These are phyloP conservation scores for Pistacia vera DNA, from an alignment of 345 rosid genomes.

Conservation along the genomic window DNA sequence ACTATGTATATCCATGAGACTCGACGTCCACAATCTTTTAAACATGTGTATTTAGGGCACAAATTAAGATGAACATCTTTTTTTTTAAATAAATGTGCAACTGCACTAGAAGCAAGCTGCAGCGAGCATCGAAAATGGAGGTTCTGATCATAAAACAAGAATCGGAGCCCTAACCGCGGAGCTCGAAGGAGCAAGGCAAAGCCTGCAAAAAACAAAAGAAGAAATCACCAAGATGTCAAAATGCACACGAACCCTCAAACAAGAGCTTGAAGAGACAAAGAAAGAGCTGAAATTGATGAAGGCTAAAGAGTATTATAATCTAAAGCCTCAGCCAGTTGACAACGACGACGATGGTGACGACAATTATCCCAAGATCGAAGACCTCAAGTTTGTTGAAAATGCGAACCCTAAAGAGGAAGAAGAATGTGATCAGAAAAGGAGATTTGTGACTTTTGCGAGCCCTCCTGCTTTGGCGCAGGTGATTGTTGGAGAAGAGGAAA, in stretches of 20 bases:
- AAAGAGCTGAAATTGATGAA: conserved; percentile 4
- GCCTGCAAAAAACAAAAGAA: conserved; percentile 1
- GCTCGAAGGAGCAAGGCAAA: conserved; percentile 10
- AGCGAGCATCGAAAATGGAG: neutral
- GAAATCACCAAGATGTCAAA: conserved; percentile 8
- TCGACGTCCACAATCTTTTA: too few species aligned
- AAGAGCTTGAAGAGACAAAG: conserved; percentile 1
- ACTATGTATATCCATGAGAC: too few species aligned
- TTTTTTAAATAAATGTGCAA: neutral
- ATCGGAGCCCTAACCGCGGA: neutral
- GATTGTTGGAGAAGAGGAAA: conserved; percentile 1
- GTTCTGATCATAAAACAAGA: neutral
- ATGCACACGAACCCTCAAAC: neutral
- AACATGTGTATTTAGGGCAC: too few species aligned
- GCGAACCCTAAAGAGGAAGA: neutral
- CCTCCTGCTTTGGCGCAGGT: neutral
- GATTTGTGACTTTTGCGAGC: neutral
- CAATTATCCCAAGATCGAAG: conserved; percentile 8
- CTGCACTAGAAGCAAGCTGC: conserved; percentile 4
- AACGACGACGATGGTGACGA: neutral
- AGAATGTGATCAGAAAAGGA: neutral
- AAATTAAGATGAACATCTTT: too few species aligned
- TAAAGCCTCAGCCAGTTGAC: neutral
- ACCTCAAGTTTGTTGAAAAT: conserved; percentile 10
- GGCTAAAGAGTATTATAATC: neutral